Evolutionary conservation across 768 basidiomycete species (phyloP).

Genomic region (Phaeotremella fagi): DNA sequence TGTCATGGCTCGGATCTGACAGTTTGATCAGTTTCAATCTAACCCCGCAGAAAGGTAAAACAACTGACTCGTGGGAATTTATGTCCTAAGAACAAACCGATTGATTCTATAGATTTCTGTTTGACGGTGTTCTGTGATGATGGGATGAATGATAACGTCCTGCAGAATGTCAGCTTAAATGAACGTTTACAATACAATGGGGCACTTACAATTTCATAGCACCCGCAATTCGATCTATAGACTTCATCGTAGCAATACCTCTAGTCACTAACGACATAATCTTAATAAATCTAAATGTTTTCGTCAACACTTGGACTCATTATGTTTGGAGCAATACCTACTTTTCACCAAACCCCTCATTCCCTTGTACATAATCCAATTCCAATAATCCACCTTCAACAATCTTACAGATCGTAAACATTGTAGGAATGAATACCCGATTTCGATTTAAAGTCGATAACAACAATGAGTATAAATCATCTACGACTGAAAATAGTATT

Average conservation of each 20-base stretch:
- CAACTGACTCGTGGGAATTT: conserved; percentile 68
- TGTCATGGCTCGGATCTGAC: conserved; percentile 69
- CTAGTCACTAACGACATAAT: conserved; percentile 59
- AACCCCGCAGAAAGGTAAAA: background rate
- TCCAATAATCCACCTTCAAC: conserved; percentile 64
- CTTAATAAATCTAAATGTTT: conserved; percentile 53
- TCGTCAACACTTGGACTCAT: conserved; percentile 3
- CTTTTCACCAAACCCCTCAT: background rate
- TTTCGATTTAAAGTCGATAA: conserved; percentile 61
- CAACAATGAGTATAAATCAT: conserved; percentile 59
- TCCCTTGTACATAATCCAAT: conserved; percentile 19
- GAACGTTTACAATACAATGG: background rate
- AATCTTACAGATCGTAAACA: conserved; percentile 70
- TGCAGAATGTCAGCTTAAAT: too few relatives aligned
- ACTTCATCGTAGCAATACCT: conserved; percentile 69
- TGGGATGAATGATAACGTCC: conserved; percentile 63
- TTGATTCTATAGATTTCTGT: conserved; percentile 50
- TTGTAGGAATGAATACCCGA: conserved; percentile 69
- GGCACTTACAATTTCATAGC: conserved; percentile 74
- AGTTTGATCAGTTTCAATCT: background rate
- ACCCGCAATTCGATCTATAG: conserved; percentile 70
- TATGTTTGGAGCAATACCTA: conserved; percentile 2
- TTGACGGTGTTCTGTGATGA: conserved; percentile 52
- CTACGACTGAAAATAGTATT: conserved; percentile 49
- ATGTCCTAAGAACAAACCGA: conserved; percentile 68